Base-by-base conservation (phyloP, 2,329 filamentous ascomycete species). In the Clarireedia homoeocarpa region DNA sequence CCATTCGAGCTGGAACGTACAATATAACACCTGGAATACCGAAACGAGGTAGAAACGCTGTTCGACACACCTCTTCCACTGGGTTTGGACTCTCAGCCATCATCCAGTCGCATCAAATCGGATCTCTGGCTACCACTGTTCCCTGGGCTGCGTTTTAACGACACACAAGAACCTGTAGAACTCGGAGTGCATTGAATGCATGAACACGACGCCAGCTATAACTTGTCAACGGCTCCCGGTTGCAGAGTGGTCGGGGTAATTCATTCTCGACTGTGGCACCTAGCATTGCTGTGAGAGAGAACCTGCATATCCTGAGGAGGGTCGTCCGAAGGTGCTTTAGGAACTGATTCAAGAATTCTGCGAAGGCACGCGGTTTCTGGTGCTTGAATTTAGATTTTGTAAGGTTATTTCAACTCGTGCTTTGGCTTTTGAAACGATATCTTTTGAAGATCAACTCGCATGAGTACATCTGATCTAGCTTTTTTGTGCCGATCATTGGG, bases 171-270 rank as follows among this genome's bases (percentile, higher is more conserved):
- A 47, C 44, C 27, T 54, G 55, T 60, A 38, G 20, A 47, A 47
- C 20, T 24, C 23, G 12, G 23, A 47, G 20, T 44, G 24, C 48
- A 45, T 36, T 36, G 42, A 51, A 55, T 48, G 51, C 52, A 48
- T 53, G 39, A 51, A 53, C 48, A 53, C 48, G 39, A 40, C 39
- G 38, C 51, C 45, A 56, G 36, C 36, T 24, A 38, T 52, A 40
- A 58, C 34, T 55, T 58, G 49, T 62, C 59, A 62, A 64, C 59
- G 52, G 48, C 48, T 63, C 60, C 51, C 58, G 58, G 57, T 58
- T 56, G 58, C 59, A 62, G 59, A 60, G 56, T 60, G 52, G 40
- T 60, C 62, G 61, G 59, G 59, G 58, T 58, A 58, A 60, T 57
- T 55, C 56, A 57, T 46, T 57, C 51, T 53, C 56, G 40, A 62